Base-by-base conservation (phyloP, 192 early-diverging fungal genomes). In the Spinellus fusiger region DNA sequence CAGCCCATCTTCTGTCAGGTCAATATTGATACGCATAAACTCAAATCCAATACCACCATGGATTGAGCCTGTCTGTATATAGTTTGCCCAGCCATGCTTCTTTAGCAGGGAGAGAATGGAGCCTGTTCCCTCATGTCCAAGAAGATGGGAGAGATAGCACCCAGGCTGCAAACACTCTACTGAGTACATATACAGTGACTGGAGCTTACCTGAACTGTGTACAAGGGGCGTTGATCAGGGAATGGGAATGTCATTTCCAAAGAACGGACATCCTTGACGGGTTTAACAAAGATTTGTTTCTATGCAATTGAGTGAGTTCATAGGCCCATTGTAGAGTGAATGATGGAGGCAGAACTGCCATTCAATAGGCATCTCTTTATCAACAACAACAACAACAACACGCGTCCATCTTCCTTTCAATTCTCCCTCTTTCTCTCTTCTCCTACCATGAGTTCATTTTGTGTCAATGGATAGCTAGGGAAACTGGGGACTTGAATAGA, bases 91-190 rank as follows among this genome's bases (percentile, higher is more conserved):
- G 1, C 94, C 91, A 54, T 89, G 85, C 63, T 87, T 81, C 65
- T 96, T 97, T 31, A 98, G 73, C 26, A 85, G 65, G 3, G 90
- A 90, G 22, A 95, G 73, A 46, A 97, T 75, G 8, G 94, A 95
- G 9, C 96, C 96, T 32, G 76, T 75, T 35, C 88, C 88, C 71
- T 97, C 94, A 73, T 96, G 93, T 0, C 95, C 94, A 65, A 98
- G 86, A 49, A 97, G 79, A 68, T 94, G 93, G 13, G 88, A 86
- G 34, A 92, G 57, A 70, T 97, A 97, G 12, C 79, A 61, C 6
- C 79, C 78, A 26, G 94, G 90, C 72, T 90, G 75, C 12, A 61
- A 16, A 55, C 46, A 61, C 66, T 46, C 54, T 58, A 62, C 40
- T 65, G 32, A 26, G 13, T 5, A 29, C 29, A 44, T 38, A 28